Percentiles rank a stretch among this genome's conserved stretches.
Evolutionary conservation across 352 stramenopile genomes (phyloP).

Genomic region (Phytophthora cactorum): DNA sequence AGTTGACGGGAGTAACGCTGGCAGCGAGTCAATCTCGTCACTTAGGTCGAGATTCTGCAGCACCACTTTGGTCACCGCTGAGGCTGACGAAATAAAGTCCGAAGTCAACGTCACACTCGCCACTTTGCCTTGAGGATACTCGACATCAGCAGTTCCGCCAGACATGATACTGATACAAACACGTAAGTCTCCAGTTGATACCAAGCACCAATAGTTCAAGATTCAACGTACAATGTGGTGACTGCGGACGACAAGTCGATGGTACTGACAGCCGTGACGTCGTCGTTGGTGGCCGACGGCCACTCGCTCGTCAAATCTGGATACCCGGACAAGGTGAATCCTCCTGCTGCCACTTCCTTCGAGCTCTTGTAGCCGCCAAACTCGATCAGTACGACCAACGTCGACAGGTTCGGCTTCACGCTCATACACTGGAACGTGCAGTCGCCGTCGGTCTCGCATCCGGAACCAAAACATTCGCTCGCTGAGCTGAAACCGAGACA

Average conservation of each 20-base stretch:
- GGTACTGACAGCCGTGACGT: slow-evolving; percentile 29
- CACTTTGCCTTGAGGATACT: slow-evolving; percentile 46
- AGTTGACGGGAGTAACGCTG: slow-evolving; percentile 23
- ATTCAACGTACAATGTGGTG: slow-evolving; percentile 31
- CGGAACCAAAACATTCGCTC: slow-evolving; percentile 26
- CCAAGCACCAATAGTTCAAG: not conserved
- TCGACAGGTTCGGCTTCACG: slow-evolving; percentile 19
- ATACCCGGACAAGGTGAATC: slow-evolving; percentile 19
- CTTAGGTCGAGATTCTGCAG: slow-evolving; percentile 36
- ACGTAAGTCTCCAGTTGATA: slow-evolving; percentile 3
- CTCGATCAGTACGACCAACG: slow-evolving; percentile 32
- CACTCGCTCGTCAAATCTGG: slow-evolving; percentile 27
- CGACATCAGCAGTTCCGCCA: slow-evolving; percentile 17
- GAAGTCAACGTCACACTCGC: slow-evolving; percentile 30
- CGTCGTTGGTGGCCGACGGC: slow-evolving; percentile 37
- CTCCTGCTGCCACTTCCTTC: slow-evolving; percentile 30
- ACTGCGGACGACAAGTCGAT: slow-evolving; percentile 31
- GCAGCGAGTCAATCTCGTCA: slow-evolving; percentile 13
- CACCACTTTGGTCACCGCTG: slow-evolving; percentile 30
- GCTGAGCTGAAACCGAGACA: slow-evolving; percentile 30
- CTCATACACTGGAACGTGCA: slow-evolving; percentile 37
- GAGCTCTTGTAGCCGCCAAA: slow-evolving; percentile 43
- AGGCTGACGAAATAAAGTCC: slow-evolving; percentile 28
- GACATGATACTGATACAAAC: slow-evolving; percentile 29
- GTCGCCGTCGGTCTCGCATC: slow-evolving; percentile 23